These are phyloP conservation scores for Candida sojae DNA, from an alignment of 1,139 yeast genomes.

Conservation along the genomic window DNA sequence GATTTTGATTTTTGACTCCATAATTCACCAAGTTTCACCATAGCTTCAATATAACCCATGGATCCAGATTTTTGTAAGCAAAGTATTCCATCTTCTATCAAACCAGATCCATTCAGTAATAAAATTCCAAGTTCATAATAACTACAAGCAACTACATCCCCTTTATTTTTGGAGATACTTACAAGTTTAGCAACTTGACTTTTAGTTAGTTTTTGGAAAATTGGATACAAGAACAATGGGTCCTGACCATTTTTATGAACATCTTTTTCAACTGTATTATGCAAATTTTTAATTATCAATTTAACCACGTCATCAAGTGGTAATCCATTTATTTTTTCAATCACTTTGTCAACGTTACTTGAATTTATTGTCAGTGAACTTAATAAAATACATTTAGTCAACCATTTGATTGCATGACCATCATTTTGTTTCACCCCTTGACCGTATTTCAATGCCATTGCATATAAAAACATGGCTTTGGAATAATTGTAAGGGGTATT, in stretches of 20 bases:
- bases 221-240: slow-evolving; percentile 27
- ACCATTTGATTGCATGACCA: slow-evolving; percentile 60
- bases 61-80: slow-evolving; percentile 68
- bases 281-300: slow-evolving; percentile 27
- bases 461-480: slow-evolving; percentile 69
- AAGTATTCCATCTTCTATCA: slow-evolving; percentile 57
- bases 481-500: slow-evolving; percentile 57
- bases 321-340: slow-evolving; percentile 29
- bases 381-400: slow-evolving; percentile 43
- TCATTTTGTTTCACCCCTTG: slow-evolving; percentile 69
- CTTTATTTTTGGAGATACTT: slow-evolving; percentile 26
- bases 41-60: slow-evolving; percentile 69
- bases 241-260: slow-evolving; percentile 27
- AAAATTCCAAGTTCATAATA: slow-evolving; percentile 63
- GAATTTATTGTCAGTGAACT: slow-evolving; percentile 8
- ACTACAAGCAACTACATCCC: slow-evolving; percentile 32
- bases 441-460: slow-evolving; percentile 68
- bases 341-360: slow-evolving; percentile 8
- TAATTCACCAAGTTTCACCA: slow-evolving; percentile 70
- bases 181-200: slow-evolving; percentile 29
- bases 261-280: slow-evolving; percentile 16
- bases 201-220: slow-evolving; percentile 28
- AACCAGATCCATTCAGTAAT: slow-evolving; percentile 62
- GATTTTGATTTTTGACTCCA: slow-evolving; percentile 60
- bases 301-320: slow-evolving; percentile 33